These are phyloP conservation scores for Musa balbisiana DNA, from an alignment of 202 grass and related monocot species.

Conservation along the genomic window DNA sequence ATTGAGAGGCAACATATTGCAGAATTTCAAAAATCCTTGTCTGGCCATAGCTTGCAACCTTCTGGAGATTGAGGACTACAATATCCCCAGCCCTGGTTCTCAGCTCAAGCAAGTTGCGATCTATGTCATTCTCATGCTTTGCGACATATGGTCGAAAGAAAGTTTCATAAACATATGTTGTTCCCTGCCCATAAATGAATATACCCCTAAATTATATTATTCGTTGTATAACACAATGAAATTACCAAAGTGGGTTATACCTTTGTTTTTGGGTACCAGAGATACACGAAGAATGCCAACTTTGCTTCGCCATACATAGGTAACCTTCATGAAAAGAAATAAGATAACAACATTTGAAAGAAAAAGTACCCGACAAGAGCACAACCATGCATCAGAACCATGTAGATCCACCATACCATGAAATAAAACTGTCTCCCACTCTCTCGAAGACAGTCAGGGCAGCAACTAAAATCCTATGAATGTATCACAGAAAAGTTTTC, in stretches of 20 bases:
- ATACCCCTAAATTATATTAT: neutral
- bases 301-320: conserved; percentile 22
- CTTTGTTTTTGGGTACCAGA: conserved; percentile 21
- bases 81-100: conserved; percentile 16
- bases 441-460: conserved; percentile 15
- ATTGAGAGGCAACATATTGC: conserved; percentile 10
- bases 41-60: conserved; percentile 20
- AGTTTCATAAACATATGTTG: conserved; percentile 21
- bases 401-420: conserved; percentile 1
- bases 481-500: neutral
- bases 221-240: neutral
- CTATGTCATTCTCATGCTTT: conserved; percentile 23
- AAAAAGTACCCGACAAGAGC: neutral
- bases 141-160: conserved; percentile 17
- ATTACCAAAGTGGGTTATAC: neutral
- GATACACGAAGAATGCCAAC: conserved; percentile 20
- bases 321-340: conserved; percentile 2
- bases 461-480: conserved; percentile 22
- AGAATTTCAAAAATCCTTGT: conserved; percentile 15
- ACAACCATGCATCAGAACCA: neutral
- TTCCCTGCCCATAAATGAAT: neutral
- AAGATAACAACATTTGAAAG: neutral
- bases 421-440: conserved; percentile 15
- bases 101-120: conserved; percentile 23
- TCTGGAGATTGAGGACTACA: conserved; percentile 11